Evolutionary conservation across 768 basidiomycete species (phyloP).

Genomic region (Tephrocybe rancida): DNA sequence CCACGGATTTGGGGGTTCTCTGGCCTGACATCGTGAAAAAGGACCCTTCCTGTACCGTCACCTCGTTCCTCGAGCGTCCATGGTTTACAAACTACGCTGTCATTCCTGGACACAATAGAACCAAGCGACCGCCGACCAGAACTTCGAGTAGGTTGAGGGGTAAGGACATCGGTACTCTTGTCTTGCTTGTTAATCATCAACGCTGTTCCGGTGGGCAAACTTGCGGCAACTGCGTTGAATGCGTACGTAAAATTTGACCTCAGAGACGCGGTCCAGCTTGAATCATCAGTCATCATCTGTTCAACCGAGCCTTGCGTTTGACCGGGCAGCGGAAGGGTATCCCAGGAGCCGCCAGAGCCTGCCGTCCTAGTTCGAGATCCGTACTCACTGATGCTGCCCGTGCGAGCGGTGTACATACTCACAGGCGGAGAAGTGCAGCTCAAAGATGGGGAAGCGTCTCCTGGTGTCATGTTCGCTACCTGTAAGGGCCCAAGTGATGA

Average conservation of each 20-base stretch:
- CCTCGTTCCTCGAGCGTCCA: conserved; percentile 44
- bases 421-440: conserved; percentile 28
- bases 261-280: conserved; percentile 45
- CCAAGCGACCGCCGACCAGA: conserved; percentile 16
- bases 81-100: conserved; percentile 23
- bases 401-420: conserved; percentile 13
- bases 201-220: conserved; percentile 24
- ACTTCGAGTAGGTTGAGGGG: no score
- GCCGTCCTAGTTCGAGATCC: conserved; percentile 25
- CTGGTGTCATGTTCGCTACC: conserved; percentile 51
- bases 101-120: conserved; percentile 15
- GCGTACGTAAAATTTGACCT: conserved; percentile 48
- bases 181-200: conserved; percentile 9
- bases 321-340: conserved; percentile 29
- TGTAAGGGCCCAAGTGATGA: conserved; percentile 45
- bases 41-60: conserved; percentile 39
- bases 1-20: conserved; percentile 10
- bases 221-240: conserved; percentile 52
- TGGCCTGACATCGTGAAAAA: conserved; percentile 29
- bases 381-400: neutral
- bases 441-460: conserved; percentile 41
- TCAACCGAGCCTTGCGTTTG: conserved; percentile 11
- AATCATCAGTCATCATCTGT: conserved; percentile 13
- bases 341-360: conserved; percentile 8
- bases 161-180: conserved; percentile 21